phyloP scores from a whole-genome alignment of 495 filamentous ascomycete species.

The Aspergillus kassunensis region DNA sequence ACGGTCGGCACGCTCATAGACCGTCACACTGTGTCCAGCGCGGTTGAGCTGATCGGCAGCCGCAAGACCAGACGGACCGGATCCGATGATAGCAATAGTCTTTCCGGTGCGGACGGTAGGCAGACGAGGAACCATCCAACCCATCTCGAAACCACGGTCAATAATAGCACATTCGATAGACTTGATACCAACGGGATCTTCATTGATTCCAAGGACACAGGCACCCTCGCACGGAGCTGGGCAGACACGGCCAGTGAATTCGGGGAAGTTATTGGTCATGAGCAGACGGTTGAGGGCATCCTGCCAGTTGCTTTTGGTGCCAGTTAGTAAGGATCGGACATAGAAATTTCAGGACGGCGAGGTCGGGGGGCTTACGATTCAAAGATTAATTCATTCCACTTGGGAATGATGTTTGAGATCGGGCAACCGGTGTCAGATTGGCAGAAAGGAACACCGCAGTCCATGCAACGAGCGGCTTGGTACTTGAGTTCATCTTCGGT shows the following conservation, averaged over 20 bases:
- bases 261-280: conserved; percentile 99
- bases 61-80: conserved; percentile 89
- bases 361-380: too few relatives aligned
- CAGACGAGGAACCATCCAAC: conserved; percentile 91
- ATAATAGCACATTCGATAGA: conserved; percentile 99
- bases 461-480: conserved; percentile 98
- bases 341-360: too few relatives aligned
- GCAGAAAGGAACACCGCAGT: conserved; percentile 99
- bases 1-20: conserved; percentile 95
- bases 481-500: conserved; percentile 98
- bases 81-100: conserved; percentile 89
- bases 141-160: conserved; percentile 98
- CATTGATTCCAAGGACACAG: conserved; percentile 97
- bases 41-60: conserved; percentile 94
- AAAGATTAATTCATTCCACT: conserved; percentile 98
- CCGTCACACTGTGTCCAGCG: conserved; percentile 83
- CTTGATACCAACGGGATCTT: conserved; percentile 98
- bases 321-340: too few relatives aligned
- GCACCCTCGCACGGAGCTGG: conserved; percentile 97
- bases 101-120: conserved; percentile 84
- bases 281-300: conserved; percentile 92
- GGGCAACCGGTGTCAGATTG: conserved; percentile 97
- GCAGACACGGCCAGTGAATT: conserved; percentile 98
- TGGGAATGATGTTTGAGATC: conserved; percentile 99
- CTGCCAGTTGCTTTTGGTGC: conserved; percentile 86